A percentile compares a stretch with the other conserved stretches of the same genome.
phyloP scores from a whole-genome alignment of 331 rosid species.

The Acacia concinna region DNA sequence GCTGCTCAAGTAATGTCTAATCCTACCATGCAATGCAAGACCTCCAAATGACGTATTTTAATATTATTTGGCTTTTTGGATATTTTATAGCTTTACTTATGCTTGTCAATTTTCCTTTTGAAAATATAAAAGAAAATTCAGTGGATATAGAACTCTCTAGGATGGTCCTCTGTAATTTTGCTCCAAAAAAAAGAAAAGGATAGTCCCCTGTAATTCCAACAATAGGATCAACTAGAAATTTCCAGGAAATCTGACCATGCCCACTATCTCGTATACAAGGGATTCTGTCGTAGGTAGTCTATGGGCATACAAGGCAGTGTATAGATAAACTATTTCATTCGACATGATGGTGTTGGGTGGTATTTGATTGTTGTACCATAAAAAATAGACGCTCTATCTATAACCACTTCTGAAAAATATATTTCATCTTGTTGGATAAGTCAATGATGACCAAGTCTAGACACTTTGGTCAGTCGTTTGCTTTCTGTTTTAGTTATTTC shows the following conservation, averaged over 20 bases:
- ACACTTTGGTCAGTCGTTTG: neutral
- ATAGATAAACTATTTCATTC: neutral
- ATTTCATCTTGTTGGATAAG: neutral
- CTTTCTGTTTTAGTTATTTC: neutral
- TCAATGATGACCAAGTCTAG: neutral
- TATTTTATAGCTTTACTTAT: neutral
- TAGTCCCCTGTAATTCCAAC: neutral
- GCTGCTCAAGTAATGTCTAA: conserved; percentile 71
- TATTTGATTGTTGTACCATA: neutral
- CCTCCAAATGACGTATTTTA: neutral
- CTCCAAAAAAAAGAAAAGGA: too few relatives aligned
- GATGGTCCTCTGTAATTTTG: too few relatives aligned
- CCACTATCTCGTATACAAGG: neutral
- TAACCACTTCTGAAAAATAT: neutral
- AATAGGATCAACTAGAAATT: neutral
- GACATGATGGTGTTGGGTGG: neutral
- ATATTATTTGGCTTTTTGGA: neutral
- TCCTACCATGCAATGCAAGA: conserved; percentile 20
- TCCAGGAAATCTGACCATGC: neutral
- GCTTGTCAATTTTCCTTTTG: conserved; percentile 20
- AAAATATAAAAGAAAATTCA: neutral
- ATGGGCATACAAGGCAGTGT: neutral
- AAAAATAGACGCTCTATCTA: neutral
- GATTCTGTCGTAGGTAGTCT: neutral
- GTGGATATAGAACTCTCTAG: neutral